A percentile compares a stretch with the other conserved stretches of the same genome.
phyloP scores from a whole-genome alignment of 2,329 filamentous ascomycete genomes.

The Aspergillus ibericus region DNA sequence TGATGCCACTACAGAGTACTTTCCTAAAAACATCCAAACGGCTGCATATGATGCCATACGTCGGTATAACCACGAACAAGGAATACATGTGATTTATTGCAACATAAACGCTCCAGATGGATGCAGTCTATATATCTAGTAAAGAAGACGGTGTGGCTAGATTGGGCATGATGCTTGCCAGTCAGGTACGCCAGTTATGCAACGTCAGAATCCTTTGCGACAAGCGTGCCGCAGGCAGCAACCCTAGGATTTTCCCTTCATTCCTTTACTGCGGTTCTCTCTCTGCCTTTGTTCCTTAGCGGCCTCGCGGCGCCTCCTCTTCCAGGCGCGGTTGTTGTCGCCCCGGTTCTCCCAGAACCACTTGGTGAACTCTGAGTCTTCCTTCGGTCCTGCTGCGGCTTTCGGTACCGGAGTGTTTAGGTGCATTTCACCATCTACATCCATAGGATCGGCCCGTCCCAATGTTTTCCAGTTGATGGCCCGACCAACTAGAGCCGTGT shows the following conservation, averaged over 20 bases:
- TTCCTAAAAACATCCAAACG: neutral
- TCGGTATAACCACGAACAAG: neutral
- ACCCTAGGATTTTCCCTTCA: slow-evolving; percentile 36
- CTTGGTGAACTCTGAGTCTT: slow-evolving; percentile 60
- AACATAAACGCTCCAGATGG: neutral
- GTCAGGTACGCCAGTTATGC: neutral
- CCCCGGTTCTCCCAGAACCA: slow-evolving; percentile 60
- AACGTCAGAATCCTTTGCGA: neutral
- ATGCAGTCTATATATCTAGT: neutral
- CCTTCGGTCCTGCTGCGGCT: slow-evolving; percentile 17
- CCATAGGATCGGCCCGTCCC: slow-evolving; percentile 19
- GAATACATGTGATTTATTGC: neutral
- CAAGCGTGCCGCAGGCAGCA: neutral
- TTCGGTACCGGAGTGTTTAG: slow-evolving; percentile 29
- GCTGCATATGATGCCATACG: no score
- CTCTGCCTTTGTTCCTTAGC: slow-evolving; percentile 61
- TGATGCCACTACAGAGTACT: neutral
- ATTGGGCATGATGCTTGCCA: neutral
- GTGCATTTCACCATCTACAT: slow-evolving; percentile 26
- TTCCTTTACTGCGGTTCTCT: slow-evolving; percentile 57
- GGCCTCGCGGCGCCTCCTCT: slow-evolving; percentile 58
- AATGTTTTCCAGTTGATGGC: slow-evolving; percentile 31
- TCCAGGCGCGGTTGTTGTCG: slow-evolving; percentile 53
- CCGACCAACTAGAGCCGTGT: slow-evolving; percentile 73
- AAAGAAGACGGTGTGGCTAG: neutral